phyloP scores from a whole-genome alignment of 2,329 filamentous ascomycete genomes.

The Sordariomycetes sp. region DNA sequence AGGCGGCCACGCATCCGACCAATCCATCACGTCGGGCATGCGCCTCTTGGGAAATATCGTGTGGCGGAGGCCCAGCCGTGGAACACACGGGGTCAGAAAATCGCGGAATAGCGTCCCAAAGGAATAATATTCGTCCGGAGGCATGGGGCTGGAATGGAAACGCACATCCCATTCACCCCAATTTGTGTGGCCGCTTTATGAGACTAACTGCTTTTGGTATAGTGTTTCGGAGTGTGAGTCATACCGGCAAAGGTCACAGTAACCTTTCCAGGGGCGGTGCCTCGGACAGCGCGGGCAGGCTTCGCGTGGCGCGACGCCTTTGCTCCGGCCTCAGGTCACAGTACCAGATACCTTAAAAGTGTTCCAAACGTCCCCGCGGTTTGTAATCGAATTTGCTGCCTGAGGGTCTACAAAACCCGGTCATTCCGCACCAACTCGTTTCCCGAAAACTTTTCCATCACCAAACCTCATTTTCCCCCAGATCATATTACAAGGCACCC shows the following conservation, averaged over 20 bases:
- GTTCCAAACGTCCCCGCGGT: not conserved
- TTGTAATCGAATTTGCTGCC: not conserved
- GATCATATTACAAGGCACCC: constrained; percentile 42
- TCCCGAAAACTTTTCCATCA: constrained; percentile 12
- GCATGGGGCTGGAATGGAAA: not conserved
- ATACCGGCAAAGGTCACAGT: not conserved
- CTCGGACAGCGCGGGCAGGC: not conserved
- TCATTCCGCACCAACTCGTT: constrained; percentile 9
- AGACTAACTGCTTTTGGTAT: not conserved
- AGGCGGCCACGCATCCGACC: too few species aligned
- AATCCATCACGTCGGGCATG: too few species aligned
- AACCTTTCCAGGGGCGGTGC: not conserved
- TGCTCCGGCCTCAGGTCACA: not conserved
- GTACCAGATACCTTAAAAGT: not conserved
- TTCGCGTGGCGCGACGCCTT: not conserved
- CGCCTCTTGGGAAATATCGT: too few species aligned
- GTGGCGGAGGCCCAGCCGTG: too few species aligned
- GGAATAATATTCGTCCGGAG: not conserved
- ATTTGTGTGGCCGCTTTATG: not conserved
- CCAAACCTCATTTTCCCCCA: constrained; percentile 18
- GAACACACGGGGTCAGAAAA: too few species aligned
- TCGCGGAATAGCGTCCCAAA: too few species aligned
- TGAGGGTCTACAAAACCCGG: constrained; percentile 12
- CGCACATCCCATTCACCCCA: not conserved
- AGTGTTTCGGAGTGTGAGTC: constrained; percentile 1